phyloP scores from a whole-genome alignment of 2,329 filamentous ascomycete genomes.

The Mollisiaceae sp. region DNA sequence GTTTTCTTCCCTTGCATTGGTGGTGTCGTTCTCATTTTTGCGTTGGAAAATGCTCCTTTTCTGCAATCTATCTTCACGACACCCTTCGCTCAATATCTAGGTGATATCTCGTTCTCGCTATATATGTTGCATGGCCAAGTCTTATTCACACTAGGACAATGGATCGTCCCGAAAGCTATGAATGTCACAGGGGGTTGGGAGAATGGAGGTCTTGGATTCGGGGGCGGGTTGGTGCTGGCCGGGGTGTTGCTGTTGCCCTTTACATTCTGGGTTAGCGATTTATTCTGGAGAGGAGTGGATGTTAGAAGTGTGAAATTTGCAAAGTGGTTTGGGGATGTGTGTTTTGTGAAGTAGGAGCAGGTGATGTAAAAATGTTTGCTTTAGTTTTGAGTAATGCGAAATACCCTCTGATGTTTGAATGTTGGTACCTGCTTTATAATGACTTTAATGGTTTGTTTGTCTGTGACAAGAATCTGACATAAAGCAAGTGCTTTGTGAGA shows the following conservation, averaged over 20 bases:
- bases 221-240: neutral
- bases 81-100: slow-evolving; percentile 8
- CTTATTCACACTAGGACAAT: slow-evolving; percentile 7
- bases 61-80: neutral
- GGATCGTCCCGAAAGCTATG: slow-evolving; percentile 7
- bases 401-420: too few species aligned
- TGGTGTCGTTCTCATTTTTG: neutral
- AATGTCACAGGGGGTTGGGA: slow-evolving; percentile 10
- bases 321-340: slow-evolving; percentile 6
- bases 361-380: too few species aligned
- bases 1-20: slow-evolving; percentile 3
- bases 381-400: too few species aligned
- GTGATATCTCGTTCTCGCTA: slow-evolving; percentile 6
- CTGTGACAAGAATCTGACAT: too few species aligned
- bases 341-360: slow-evolving; percentile 1
- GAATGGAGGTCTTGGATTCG: slow-evolving; percentile 6
- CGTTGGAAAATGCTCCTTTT: neutral
- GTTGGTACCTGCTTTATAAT: too few species aligned
- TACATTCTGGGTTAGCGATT: slow-evolving; percentile 10
- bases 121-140: slow-evolving; percentile 12
- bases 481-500: too few species aligned
- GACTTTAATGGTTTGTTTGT: too few species aligned
- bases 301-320: slow-evolving; percentile 6
- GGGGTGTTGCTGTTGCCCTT: neutral
- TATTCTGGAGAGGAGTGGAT: slow-evolving; percentile 11